Evolutionary conservation across 441 rosid species (phyloP), one percentile per base, ranked within the genome.

Genomic region (Rhodomyrtus psidioides): DNA sequence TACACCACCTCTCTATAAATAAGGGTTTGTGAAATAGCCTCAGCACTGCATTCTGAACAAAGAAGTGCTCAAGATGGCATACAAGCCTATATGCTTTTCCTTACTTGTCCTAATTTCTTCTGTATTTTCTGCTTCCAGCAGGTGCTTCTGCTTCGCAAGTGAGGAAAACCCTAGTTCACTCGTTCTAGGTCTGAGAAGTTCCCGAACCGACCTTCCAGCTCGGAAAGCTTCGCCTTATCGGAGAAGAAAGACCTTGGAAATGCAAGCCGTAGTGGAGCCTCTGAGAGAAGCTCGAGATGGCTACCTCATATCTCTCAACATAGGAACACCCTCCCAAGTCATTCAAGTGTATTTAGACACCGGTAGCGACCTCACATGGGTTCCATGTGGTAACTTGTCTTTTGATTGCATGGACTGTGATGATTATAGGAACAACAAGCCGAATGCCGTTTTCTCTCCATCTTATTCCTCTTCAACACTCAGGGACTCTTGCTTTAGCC

Each of bases 331-430:
- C n/a, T 86, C 94, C 46, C 99, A 95, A 87, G 88, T 88, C 85
- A 92, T 94, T 83, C 96, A 95, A 90, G 95, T 95, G 13, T 93
- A 91, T 82, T 91, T 96, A 95, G 99, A 96, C 84, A 95, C 99
- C 4, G 99, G 99, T 1, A 96, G 97, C 89, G 99, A 96, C 90
- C 95, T 96, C 74, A 93, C 92, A 85, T 96, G 99, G 99, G 98
- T 93, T 83, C 98, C 99, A 44, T 96, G 97, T 82, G 96, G 98
- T 39, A 92, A 93, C 90, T 57, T 93, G 60, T 88, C 95, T 53
- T 95, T 96, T 82, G 93, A 93, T 85, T 96, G 99, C 85, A 87
- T 94, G 3, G 94, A 93, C 60, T 96, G 98, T 86, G 93, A 92
- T 88, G 96, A 93, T 82, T 92, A 88, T 62, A 91, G 91, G 84